These are phyloP conservation scores for Haemoproteus tartakovskyi DNA, from an alignment of 169 alveolate species.

Conservation along the genomic window DNA sequence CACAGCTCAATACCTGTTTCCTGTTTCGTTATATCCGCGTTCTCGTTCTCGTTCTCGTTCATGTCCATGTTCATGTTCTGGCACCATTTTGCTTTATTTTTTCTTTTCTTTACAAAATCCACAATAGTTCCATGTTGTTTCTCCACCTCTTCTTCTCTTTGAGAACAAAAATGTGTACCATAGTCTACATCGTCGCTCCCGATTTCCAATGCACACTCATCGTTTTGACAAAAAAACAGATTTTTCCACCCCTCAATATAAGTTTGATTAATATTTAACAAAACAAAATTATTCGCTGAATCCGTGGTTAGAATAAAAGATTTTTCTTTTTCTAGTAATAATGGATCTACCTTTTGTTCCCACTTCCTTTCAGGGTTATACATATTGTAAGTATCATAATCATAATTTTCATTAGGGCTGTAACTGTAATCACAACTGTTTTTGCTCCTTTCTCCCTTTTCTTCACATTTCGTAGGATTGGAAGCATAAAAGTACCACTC, in stretches of 20 bases:
- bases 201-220: constrained; percentile 22
- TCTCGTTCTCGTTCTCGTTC: not conserved
- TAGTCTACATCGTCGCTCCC: constrained; percentile 11
- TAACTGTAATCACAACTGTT: too few relatives aligned
- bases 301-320: constrained; percentile 27
- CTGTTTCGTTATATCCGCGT: not conserved
- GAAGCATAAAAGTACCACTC: too few relatives aligned
- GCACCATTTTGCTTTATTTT: not conserved
- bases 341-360: too few relatives aligned
- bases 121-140: not conserved
- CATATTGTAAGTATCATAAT: too few relatives aligned
- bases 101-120: not conserved
- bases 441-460: too few relatives aligned
- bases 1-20: not conserved
- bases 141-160: not conserved
- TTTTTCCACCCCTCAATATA: constrained; percentile 1
- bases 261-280: constrained; percentile 11
- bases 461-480: too few relatives aligned
- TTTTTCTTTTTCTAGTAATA: not conserved
- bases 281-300: constrained; percentile 16
- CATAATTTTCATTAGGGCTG: too few relatives aligned
- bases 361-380: too few relatives aligned
- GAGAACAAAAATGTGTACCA: not conserved
- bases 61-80: not conserved
- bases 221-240: constrained; percentile 51